These are phyloP conservation scores for Pouteria campechiana DNA, from an alignment of 179 eudicot genomes.

Conservation along the genomic window DNA sequence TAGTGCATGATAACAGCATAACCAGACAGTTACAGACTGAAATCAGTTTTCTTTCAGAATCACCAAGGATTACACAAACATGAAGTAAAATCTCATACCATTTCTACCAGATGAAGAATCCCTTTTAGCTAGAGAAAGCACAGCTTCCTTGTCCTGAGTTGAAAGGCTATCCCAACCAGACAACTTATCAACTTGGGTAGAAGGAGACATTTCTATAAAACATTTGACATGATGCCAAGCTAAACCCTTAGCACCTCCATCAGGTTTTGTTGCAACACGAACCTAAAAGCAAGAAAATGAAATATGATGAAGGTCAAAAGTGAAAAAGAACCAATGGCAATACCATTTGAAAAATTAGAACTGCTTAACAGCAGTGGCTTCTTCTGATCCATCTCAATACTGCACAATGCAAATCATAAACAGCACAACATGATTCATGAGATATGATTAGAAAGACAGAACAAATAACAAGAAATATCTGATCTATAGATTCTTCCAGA, in stretches of 20 bases:
- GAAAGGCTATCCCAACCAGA: slow-evolving; percentile 74
- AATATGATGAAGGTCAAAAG: neutral
- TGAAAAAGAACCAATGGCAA: too few species aligned
- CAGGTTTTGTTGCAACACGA: slow-evolving; percentile 72
- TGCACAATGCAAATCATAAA: too few species aligned
- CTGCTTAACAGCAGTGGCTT: too few species aligned
- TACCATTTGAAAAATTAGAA: too few species aligned
- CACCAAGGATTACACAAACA: neutral
- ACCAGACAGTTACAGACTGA: neutral
- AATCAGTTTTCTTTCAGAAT: neutral
- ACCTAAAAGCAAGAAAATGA: slow-evolving; percentile 31
- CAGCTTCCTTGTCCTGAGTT: slow-evolving; percentile 45
- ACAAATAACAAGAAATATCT: too few species aligned
- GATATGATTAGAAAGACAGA: too few species aligned
- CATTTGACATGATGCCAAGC: slow-evolving; percentile 92
- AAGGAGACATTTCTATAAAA: slow-evolving; percentile 46
- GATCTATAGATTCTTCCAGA: too few species aligned
- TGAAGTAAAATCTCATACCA: slow-evolving; percentile 9
- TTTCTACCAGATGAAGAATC: slow-evolving; percentile 33
- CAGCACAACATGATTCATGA: too few species aligned
- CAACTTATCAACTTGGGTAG: slow-evolving; percentile 41
- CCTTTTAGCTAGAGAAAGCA: slow-evolving; percentile 44
- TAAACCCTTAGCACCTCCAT: slow-evolving; percentile 57
- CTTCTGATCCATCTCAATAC: too few species aligned
- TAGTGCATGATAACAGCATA: neutral